Conservation (phyloP, 768 basidiomycete genomes). For the Amanita jacksonii region DNA sequence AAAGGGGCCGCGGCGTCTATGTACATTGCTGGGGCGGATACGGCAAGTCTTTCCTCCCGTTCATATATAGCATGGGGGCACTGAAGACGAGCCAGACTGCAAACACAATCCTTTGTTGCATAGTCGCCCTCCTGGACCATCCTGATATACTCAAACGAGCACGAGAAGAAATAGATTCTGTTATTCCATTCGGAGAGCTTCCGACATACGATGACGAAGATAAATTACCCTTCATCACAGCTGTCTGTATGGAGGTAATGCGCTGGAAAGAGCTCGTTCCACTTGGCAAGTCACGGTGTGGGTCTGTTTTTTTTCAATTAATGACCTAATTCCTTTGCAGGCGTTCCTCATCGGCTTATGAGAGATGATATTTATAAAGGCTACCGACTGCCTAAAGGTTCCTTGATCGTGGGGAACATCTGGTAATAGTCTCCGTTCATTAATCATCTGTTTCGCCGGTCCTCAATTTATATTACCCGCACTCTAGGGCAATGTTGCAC, state of each 20-base stretch:
- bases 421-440: no score
- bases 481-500: no score
- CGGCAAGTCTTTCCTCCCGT: conserved; percentile 11
- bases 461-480: no score
- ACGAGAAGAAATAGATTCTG: conserved; percentile 25
- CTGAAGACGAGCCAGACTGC: conserved; percentile 20
- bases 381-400: no score
- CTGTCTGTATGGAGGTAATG: conserved; percentile 21
- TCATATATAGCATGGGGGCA: neutral
- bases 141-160: conserved; percentile 23
- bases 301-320: no score
- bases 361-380: no score
- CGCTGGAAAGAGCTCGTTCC: conserved; percentile 20
- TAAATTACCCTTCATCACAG: conserved; percentile 22
- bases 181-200: conserved; percentile 20
- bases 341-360: no score
- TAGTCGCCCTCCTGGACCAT: conserved; percentile 21
- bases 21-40: conserved; percentile 16
- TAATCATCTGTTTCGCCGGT: no score
- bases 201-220: conserved; percentile 23
- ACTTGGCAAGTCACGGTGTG: no score
- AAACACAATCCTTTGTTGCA: conserved; percentile 19
- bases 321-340: no score
- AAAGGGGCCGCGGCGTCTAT: conserved; percentile 16
- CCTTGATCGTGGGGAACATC: no score